These are phyloP conservation scores for Entrophospora sp. DNA, from an alignment of 192 early-diverging fungal genomes.

Conservation along the genomic window DNA sequence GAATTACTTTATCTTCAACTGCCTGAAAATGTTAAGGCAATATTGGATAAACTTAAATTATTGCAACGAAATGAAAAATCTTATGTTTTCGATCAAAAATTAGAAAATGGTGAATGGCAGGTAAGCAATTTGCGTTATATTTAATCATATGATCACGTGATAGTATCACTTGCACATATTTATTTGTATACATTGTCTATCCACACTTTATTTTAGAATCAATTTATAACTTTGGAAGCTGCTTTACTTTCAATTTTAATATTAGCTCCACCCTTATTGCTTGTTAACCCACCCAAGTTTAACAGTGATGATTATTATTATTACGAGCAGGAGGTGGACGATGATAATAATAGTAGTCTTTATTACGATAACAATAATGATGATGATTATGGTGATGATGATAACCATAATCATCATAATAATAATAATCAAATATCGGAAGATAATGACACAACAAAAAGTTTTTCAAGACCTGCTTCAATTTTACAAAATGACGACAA, in stretches of 20 bases:
- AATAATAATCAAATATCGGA: neutral
- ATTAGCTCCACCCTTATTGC: conserved; percentile 9
- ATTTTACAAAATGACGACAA: too few relatives aligned
- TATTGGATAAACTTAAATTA: conserved; percentile 6
- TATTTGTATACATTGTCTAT: too few relatives aligned
- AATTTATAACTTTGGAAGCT: conserved; percentile 7
- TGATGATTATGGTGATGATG: neutral
- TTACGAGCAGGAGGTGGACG: too few relatives aligned
- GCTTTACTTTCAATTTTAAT: conserved; percentile 16
- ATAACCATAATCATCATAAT: neutral
- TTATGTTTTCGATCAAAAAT: neutral
- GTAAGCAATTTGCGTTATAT: neutral
- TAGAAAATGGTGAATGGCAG: conserved; percentile 7
- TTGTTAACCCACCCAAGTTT: neutral
- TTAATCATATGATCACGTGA: neutral
- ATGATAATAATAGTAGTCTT: neutral
- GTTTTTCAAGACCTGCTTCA: too few relatives aligned
- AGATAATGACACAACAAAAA: too few relatives aligned
- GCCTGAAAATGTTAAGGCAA: conserved; percentile 12
- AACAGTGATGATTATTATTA: neutral
- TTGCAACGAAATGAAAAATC: neutral
- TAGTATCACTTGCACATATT: too few relatives aligned
- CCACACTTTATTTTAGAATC: neutral
- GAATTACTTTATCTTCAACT: conserved; percentile 16
- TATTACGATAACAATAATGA: neutral